These are phyloP conservation scores for Thamnidium elegans DNA, from an alignment of 192 early-diverging fungal genomes.

Conservation along the genomic window DNA sequence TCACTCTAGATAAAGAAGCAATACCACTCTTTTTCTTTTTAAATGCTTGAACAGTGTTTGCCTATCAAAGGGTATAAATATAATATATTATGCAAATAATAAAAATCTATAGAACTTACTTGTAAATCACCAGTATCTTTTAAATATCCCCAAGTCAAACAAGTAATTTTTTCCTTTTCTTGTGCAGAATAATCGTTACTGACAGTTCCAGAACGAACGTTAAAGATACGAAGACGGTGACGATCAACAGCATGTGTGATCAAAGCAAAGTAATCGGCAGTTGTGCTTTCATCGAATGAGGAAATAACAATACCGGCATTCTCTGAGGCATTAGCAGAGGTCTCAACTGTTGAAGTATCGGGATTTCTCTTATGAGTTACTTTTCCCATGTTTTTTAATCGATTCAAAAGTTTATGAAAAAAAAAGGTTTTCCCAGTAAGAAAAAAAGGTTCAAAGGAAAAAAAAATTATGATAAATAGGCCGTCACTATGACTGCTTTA, in stretches of 20 bases:
- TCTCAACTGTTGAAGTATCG: slow-evolving; percentile 15
- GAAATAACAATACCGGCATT: slow-evolving; percentile 23
- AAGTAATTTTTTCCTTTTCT: slow-evolving; percentile 50
- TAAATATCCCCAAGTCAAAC: slow-evolving; percentile 50
- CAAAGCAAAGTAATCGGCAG: slow-evolving; percentile 44
- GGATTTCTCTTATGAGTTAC: slow-evolving; percentile 11
- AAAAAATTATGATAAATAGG: too few relatives aligned
- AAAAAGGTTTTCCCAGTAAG: too few relatives aligned
- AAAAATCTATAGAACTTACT: slow-evolving; percentile 3
- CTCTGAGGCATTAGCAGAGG: slow-evolving; percentile 7
- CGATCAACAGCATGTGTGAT: slow-evolving; percentile 56
- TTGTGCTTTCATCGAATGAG: slow-evolving; percentile 16
- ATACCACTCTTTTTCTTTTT: slow-evolving; percentile 35
- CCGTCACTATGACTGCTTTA: too few relatives aligned
- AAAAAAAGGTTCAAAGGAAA: too few relatives aligned
- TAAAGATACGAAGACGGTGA: slow-evolving; percentile 53
- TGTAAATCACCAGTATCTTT: slow-evolving; percentile 28
- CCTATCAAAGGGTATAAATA: not conserved
- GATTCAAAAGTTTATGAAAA: too few relatives aligned
- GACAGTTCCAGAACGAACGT: slow-evolving; percentile 46
- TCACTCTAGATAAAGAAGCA: slow-evolving; percentile 29
- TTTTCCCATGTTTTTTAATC: slow-evolving; percentile 18
- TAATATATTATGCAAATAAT: not conserved
- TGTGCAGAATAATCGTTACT: slow-evolving; percentile 49
- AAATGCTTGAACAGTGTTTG: not conserved